These are phyloP conservation scores for Solanum habrochaites DNA, from an alignment of 257 asterid species.

Conservation along the genomic window DNA sequence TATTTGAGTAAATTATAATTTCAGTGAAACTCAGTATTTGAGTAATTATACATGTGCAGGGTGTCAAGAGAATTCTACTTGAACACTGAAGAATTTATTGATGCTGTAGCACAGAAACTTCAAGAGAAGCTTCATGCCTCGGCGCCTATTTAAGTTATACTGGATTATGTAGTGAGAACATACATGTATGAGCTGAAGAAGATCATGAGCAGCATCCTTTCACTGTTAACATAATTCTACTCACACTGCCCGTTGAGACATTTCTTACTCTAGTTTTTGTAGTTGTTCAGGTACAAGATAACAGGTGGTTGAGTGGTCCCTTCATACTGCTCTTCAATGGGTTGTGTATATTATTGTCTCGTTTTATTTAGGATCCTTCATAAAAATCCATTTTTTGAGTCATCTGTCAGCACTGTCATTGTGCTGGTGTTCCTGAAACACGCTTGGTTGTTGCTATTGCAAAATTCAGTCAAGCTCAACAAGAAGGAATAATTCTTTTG, in stretches of 20 bases:
- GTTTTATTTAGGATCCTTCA: neutral
- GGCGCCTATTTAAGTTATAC: slow-evolving; percentile 9
- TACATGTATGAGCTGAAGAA: neutral
- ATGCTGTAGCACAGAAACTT: slow-evolving; percentile 62
- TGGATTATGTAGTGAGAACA: neutral
- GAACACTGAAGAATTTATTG: slow-evolving; percentile 72
- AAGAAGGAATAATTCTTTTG: neutral
- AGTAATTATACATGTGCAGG: slow-evolving; percentile 29
- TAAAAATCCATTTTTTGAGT: neutral
- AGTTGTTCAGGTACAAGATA: neutral
- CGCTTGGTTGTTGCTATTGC: neutral
- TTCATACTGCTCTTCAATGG: neutral
- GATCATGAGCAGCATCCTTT: neutral
- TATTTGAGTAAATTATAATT: neutral
- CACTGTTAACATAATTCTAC: neutral
- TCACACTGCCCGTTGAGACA: too few species aligned
- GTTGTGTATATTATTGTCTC: neutral
- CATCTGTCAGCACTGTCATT: neutral
- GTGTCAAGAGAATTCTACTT: slow-evolving; percentile 65
- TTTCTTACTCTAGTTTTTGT: neutral
- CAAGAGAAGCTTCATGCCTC: slow-evolving; percentile 29
- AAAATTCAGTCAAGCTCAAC: neutral
- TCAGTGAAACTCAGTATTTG: neutral
- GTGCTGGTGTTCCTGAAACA: neutral
- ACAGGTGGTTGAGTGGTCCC: neutral